Evolutionary conservation across 805 yeast species (phyloP).

Genomic region (Ogataea saltuana): DNA sequence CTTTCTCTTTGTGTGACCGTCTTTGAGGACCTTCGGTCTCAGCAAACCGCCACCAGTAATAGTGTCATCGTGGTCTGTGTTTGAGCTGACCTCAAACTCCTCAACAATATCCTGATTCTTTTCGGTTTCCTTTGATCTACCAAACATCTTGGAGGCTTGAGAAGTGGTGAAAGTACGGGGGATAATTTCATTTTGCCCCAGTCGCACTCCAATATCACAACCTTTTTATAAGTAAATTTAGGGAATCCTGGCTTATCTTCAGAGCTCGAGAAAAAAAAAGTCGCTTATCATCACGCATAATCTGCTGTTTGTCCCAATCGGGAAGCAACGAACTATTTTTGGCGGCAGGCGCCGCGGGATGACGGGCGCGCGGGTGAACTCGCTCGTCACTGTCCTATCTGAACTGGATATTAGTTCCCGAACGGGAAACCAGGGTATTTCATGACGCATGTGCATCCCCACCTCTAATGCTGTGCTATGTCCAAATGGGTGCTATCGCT

Average conservation of each 20-base stretch:
- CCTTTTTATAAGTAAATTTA: too few relatives aligned
- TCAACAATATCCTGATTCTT: slow-evolving; percentile 3
- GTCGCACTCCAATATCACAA: too few relatives aligned
- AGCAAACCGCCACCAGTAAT: not conserved
- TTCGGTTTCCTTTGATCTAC: not conserved
- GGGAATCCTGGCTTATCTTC: too few relatives aligned
- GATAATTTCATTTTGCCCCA: too few relatives aligned
- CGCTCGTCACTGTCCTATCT: too few relatives aligned
- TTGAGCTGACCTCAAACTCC: slow-evolving; percentile 10
- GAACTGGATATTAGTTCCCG: too few relatives aligned
- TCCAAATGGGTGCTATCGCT: too few relatives aligned
- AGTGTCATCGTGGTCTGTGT: not conserved
- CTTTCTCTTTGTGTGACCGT: slow-evolving; percentile 22
- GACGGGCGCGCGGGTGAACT: not conserved
- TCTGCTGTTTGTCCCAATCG: slow-evolving; percentile 8
- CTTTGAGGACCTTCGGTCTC: slow-evolving; percentile 3
- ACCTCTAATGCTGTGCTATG: too few relatives aligned
- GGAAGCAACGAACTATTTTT: not conserved
- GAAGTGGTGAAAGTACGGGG: too few relatives aligned
- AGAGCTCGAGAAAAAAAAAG: too few relatives aligned
- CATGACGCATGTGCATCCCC: too few relatives aligned
- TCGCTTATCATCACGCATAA: slow-evolving; percentile 5
- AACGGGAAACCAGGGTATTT: too few relatives aligned
- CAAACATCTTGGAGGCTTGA: not conserved
- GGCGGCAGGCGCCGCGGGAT: not conserved